Evolutionary conservation across 2,329 filamentous ascomycete genomes (phyloP).

Genomic region (Neoascochyta sp.): DNA sequence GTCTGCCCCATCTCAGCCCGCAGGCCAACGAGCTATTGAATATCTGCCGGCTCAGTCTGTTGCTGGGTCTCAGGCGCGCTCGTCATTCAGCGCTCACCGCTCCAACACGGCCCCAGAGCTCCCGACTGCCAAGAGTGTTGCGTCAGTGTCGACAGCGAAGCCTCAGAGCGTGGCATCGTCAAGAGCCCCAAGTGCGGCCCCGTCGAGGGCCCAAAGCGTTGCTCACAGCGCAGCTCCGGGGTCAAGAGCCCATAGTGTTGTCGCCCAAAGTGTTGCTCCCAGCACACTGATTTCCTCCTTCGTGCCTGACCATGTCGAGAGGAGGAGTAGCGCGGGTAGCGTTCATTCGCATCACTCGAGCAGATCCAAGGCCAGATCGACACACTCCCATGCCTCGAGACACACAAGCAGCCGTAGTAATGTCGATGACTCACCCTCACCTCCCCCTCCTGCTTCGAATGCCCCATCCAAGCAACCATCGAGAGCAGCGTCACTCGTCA

Average conservation of each 20-base stretch:
- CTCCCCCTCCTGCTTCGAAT: slow-evolving; percentile 20
- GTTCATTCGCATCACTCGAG: slow-evolving; percentile 33
- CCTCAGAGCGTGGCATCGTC: slow-evolving; percentile 16
- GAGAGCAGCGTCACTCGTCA: slow-evolving; percentile 32
- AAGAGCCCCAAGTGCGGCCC: slow-evolving; percentile 5
- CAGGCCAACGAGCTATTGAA: slow-evolving; percentile 27
- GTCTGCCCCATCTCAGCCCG: slow-evolving; percentile 28
- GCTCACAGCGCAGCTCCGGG: slow-evolving; percentile 1
- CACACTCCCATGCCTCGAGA: slow-evolving; percentile 25
- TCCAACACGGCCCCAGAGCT: slow-evolving; percentile 32
- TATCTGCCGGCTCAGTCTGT: slow-evolving; percentile 35
- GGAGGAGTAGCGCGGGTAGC: slow-evolving; percentile 30
- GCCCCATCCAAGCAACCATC: slow-evolving; percentile 18
- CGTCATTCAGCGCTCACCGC: slow-evolving; percentile 24
- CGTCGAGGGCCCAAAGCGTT: no score
- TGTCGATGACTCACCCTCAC: slow-evolving; percentile 20
- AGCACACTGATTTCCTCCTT: slow-evolving; percentile 39
- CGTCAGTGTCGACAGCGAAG: slow-evolving; percentile 13
- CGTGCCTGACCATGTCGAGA: slow-evolving; percentile 29
- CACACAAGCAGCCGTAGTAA: slow-evolving; percentile 22
- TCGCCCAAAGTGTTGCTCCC: slow-evolving; percentile 25
- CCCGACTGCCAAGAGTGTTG: slow-evolving; percentile 18
- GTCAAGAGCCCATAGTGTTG: slow-evolving; percentile 17
- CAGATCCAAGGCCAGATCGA: slow-evolving; percentile 33
- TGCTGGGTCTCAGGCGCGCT: slow-evolving; percentile 22